Evolutionary conservation across 73 alveolate genomes (phyloP), one percentile per base, ranked within the genome.

Genomic region (Symbiodinium natans): DNA sequence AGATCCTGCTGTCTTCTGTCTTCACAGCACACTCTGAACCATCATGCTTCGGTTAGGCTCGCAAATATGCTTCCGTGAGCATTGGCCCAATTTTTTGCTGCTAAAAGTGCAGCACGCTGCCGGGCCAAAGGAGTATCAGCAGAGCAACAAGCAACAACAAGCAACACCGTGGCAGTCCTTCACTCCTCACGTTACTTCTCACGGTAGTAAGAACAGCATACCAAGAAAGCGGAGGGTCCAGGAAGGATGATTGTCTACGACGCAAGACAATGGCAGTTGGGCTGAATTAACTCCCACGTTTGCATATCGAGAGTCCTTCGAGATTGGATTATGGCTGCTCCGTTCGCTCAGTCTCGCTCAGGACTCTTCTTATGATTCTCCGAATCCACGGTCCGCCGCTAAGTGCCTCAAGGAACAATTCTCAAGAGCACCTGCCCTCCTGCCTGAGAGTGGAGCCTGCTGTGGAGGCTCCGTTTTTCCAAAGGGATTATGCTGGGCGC

Each of bases 331-430:
- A 29, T 19, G 19, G 80, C 31, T 52, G 71, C 71, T 21, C 25
- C 0, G 71, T 29, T 6, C 33, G 36, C 31, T n/a, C 80, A 23
- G 80, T 36, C 17, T 41, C 15, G 48, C 90, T 82, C 63, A 82
- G 90, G 90, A 82, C 90, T 27, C 90, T 82, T 19, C 43, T 82
- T 7, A 82, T 82, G 90, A 41, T 41, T 40, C 54, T 82, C 68
- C 25, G 90, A 40, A 21, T 82, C 6, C 54, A 21, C 21, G 90
- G 90, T 68, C 33, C 56, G 48, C 34, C 1, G 19, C 87, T 31
- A 9, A 63, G 80, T 5, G 15, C 1, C 80, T 27, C 39, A 27
- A 36, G 36, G 38, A 63, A 63, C 80, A 29, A 52, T 29, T 52
- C 71, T 52, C n/a, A 29, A 52, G 6, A 8, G 1, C 27, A 0